Conservation (phyloP, 1,284 basidiomycete genomes). For the Marasmius fiardii region DNA sequence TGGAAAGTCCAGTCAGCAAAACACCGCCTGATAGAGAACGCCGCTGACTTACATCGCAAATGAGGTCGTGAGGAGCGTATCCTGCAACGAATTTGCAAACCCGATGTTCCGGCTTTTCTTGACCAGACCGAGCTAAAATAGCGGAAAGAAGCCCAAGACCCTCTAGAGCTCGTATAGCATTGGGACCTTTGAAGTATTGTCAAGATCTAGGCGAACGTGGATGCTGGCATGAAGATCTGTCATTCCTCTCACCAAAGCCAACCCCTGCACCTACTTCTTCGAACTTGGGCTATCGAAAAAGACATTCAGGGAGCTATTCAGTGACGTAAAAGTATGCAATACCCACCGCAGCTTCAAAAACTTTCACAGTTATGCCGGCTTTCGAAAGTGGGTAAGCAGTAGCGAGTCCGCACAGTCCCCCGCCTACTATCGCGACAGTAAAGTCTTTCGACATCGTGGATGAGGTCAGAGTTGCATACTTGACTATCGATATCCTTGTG, state of each 20-base stretch:
- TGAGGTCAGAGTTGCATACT: not conserved
- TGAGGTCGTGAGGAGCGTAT: slow-evolving; percentile 34
- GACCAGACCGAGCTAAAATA: slow-evolving; percentile 33
- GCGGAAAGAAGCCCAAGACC: slow-evolving; percentile 41
- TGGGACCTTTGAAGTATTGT: slow-evolving; percentile 36
- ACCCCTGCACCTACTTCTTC: slow-evolving; percentile 47
- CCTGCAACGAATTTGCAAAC: slow-evolving; percentile 42
- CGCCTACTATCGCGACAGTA: slow-evolving; percentile 48
- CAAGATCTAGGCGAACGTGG: not conserved
- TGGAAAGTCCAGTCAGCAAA: slow-evolving; percentile 15
- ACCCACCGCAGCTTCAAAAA: slow-evolving; percentile 49
- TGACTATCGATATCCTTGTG: too few species aligned
- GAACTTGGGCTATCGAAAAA: slow-evolving; percentile 2
- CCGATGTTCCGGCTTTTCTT: slow-evolving; percentile 26
- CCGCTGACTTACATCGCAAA: slow-evolving; percentile 41
- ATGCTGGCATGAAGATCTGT: not conserved
- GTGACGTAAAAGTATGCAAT: not conserved
- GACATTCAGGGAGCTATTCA: not conserved
- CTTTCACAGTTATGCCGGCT: slow-evolving; percentile 39
- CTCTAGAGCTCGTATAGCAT: slow-evolving; percentile 44
- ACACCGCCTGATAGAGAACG: not conserved
- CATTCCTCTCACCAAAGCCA: slow-evolving; percentile 40
- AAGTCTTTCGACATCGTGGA: slow-evolving; percentile 31
- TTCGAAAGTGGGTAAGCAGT: slow-evolving; percentile 42
- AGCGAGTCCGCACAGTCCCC: slow-evolving; percentile 49